Percentiles rank a stretch among this genome's conserved stretches.
Conservation (phyloP, 2,329 filamentous ascomycete genomes). For the Aspergillus versicolor region DNA sequence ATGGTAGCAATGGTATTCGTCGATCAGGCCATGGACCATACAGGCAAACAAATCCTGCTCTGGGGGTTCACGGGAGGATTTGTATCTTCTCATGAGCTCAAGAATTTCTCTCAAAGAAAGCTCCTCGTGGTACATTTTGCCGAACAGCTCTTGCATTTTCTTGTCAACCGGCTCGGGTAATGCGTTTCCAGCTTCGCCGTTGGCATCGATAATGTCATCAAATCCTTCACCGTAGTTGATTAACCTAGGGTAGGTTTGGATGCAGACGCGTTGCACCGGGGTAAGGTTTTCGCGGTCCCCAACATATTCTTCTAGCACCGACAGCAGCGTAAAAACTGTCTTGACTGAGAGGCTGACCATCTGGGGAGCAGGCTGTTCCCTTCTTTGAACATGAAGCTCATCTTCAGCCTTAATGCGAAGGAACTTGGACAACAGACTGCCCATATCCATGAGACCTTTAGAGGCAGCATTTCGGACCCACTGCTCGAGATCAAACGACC, state of each 20-base stretch:
- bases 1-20: slow-evolving; percentile 93
- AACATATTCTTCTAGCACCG: slow-evolving; percentile 70
- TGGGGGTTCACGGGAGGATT: slow-evolving; percentile 75
- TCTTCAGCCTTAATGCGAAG: slow-evolving; percentile 79
- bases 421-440: slow-evolving; percentile 73
- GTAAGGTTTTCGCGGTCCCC: slow-evolving; percentile 68
- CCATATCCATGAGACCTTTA: slow-evolving; percentile 66
- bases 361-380: slow-evolving; percentile 62
- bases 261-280: slow-evolving; percentile 78
- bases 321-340: slow-evolving; percentile 77
- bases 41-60: slow-evolving; percentile 96
- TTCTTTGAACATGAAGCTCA: slow-evolving; percentile 72
- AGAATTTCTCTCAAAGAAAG: slow-evolving; percentile 84
- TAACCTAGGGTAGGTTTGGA: slow-evolving; percentile 86
- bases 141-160: slow-evolving; percentile 97
- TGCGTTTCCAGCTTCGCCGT: slow-evolving; percentile 76
- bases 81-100: slow-evolving; percentile 79
- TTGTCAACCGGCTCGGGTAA: slow-evolving; percentile 76
- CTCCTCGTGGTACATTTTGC: slow-evolving; percentile 94
- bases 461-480: slow-evolving; percentile 73
- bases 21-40: slow-evolving; percentile 97
- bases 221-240: slow-evolving; percentile 96
- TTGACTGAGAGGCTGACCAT: slow-evolving; percentile 79
- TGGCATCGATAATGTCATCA: slow-evolving; percentile 86
- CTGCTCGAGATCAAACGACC: slow-evolving; percentile 73